These are phyloP conservation scores for Sonneratia alba DNA, from an alignment of 345 rosid genomes.

Conservation along the genomic window DNA sequence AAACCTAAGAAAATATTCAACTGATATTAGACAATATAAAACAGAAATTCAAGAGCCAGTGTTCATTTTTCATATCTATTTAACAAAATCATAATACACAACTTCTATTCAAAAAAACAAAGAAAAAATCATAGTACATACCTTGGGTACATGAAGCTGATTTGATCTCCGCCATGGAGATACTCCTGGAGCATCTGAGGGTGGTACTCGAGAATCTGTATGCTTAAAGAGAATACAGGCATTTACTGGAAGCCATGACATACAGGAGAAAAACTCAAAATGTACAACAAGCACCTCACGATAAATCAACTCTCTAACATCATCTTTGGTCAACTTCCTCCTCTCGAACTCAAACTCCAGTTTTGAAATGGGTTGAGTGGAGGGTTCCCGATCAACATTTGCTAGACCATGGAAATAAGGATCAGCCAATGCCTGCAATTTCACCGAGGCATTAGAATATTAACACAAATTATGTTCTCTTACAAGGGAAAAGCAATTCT, in stretches of 20 bases:
- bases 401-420: slow-evolving; percentile 83
- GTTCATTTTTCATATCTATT: background rate
- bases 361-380: slow-evolving; percentile 85
- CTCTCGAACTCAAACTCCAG: slow-evolving; percentile 99
- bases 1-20: background rate
- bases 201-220: slow-evolving; percentile 91
- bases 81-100: slow-evolving; percentile 8
- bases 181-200: slow-evolving; percentile 95
- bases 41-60: background rate
- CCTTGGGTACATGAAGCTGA: slow-evolving; percentile 99
- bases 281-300: too few species aligned
- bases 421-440: slow-evolving; percentile 24
- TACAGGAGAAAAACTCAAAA: background rate
- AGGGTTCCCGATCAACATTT: slow-evolving; percentile 81
- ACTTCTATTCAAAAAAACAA: background rate
- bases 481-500: too few species aligned
- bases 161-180: slow-evolving; percentile 89
- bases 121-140: slow-evolving; percentile 9
- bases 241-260: background rate
- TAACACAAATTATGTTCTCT: too few species aligned
- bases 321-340: slow-evolving; percentile 83
- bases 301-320: slow-evolving; percentile 91
- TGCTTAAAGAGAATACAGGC: slow-evolving; percentile 9
- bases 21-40: background rate
- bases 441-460: background rate